Base-by-base conservation (phyloP, 805 yeast genomes). In the Pichia sporocuriosa region DNA sequence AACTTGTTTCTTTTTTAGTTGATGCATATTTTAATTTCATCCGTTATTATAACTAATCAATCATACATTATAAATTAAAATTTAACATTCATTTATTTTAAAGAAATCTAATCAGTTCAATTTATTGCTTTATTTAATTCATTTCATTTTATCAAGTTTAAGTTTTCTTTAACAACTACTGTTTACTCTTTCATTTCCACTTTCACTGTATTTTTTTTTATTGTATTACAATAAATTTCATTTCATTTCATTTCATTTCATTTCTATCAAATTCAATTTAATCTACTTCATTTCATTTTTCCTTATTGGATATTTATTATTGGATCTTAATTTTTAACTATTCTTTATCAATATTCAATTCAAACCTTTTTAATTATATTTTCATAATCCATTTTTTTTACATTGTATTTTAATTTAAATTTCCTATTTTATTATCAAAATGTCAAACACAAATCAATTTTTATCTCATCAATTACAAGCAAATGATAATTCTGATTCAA, bases 401-500 rank as follows among this genome's bases (percentile, higher is more conserved):
- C 30, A 30, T 27, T 27, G 11, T 10, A 19, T 3, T 11, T 19
- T 29, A 6, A 16, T 6, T 29, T 29, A 12, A 5, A n/a, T 16
- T 19, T 27, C 30, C 6, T 10, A 12, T 24, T 24, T 30, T 13
- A 12, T 15, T 15, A 23, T 15, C 21, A 16, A 12, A 16, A 42
- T 33, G 37, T 42, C 45, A 11, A 39, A 43, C n/a, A 19, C 31
- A 6, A 32, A 35, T 11, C 30, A 27, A 25, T 15, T 35, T 12
- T 23, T 35, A 31, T 22, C 37, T 19, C 43, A 40, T n/a, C 40
- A 37, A 25, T 22, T 28, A 21, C 28, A 30, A 2, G 9, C 27
- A 24, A 37, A 37, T 21, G 8, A 22, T 7, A 25, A 16, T 4
- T 26, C 40, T 10, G 35, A 13, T 4, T 16, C 36, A 32, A 21